Base-by-base conservation (phyloP, 495 filamentous ascomycete species). In the Trichoderma orchidacearum region DNA sequence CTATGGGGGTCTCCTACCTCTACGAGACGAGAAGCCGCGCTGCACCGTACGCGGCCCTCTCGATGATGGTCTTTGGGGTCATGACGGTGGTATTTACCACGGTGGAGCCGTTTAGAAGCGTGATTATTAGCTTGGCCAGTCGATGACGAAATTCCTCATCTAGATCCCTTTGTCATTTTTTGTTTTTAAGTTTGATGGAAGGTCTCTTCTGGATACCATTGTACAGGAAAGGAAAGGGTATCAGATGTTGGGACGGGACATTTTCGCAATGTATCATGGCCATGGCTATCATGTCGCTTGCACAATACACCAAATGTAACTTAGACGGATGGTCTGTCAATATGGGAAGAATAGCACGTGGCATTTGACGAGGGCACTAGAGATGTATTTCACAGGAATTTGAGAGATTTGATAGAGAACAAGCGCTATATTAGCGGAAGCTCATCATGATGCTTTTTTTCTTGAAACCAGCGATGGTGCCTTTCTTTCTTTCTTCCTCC, bases 1-100 rank as follows among this genome's bases (percentile, higher is more conserved):
- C 75, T 2, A 77, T 77, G 74, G 75, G 75, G 9, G 75, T 74
- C 9, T 67, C 75, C 1, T 70, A 74, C 38, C 59, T 77, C 25
- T 75, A 76, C 30, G 75, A 76, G 57, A 61, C 63, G 7, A 59
- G 68, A 30, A 75, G 72, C 58, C 68, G 68, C n/a, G 72, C 73
- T 15, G 72, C 69, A 13, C 73, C 75, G 29, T 74, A 74, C 32
- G 72, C 75, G 4, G 74, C 73, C 6, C 57, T 77, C 38, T 67
- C 72, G 0, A 77, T 77, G 75, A 75, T 72, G 29, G 60, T 73
- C 28, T 63, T 77, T 55, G 75, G 75, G 0, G 63, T 72, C 12
- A 72, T 75, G 63, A 76, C 70, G 4, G 75, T 77, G 2, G 72
- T 68, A 30, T 69, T 76, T 34, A 67, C 71, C 1, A 64, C 63